Evolutionary conservation across 2,329 filamentous ascomycete genomes (phyloP).

Genomic region (Paramyrothecium sp.): DNA sequence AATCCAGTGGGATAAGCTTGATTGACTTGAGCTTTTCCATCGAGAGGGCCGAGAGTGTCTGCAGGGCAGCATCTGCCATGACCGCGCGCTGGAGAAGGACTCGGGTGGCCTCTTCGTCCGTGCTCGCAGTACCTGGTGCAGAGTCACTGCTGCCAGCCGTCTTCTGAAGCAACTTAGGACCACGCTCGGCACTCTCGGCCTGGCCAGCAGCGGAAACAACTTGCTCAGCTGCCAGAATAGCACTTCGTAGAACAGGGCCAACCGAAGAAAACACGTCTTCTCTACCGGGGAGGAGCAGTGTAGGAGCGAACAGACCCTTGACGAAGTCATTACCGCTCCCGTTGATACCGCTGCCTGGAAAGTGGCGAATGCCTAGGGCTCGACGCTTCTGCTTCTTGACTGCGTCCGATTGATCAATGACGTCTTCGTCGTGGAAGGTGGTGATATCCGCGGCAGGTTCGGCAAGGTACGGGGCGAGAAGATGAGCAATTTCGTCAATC

Average conservation of each 20-base stretch:
- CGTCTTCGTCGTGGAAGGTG: neutral
- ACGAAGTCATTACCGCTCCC: neutral
- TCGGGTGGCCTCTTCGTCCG: conserved; percentile 5
- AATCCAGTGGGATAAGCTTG: neutral
- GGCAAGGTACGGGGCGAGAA: conserved; percentile 10
- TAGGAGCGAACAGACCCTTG: conserved; percentile 13
- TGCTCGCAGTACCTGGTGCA: neutral
- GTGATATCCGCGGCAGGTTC: conserved; percentile 6
- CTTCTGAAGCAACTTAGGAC: conserved; percentile 6
- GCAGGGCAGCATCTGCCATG: conserved; percentile 13
- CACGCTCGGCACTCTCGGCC: neutral
- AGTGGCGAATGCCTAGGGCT: conserved; percentile 3
- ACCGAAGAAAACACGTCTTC: conserved; percentile 11
- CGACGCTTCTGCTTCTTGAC: neutral
- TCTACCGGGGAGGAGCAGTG: conserved; percentile 8
- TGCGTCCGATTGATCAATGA: neutral
- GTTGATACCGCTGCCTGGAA: neutral
- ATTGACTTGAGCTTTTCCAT: conserved; percentile 3
- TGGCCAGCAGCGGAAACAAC: conserved; percentile 7
- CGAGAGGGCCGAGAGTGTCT: conserved; percentile 9
- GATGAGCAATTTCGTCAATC: conserved; percentile 3
- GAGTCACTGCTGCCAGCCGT: neutral
- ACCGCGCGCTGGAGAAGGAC: conserved; percentile 14
- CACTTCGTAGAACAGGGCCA: conserved; percentile 8
- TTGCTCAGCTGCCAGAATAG: neutral